Evolutionary conservation across 2,329 filamentous ascomycete species (phyloP).

Genomic region (Ophiostoma sp.): DNA sequence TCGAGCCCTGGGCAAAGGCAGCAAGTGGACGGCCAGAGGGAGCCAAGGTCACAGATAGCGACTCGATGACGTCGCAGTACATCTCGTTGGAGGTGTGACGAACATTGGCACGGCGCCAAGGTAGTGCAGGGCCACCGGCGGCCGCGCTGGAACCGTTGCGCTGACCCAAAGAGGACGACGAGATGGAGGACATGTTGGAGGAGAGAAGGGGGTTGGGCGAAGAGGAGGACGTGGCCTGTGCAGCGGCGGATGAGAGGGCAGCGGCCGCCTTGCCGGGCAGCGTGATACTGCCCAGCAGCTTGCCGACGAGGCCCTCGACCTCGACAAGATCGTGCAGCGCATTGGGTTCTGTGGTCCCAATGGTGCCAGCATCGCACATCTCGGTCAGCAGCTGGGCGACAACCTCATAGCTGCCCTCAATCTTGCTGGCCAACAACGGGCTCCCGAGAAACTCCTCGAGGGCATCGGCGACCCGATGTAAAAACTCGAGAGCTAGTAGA

Average conservation of each 20-base stretch:
- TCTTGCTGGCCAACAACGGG: slow-evolving; percentile 79
- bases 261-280: slow-evolving; percentile 62
- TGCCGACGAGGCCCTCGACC: slow-evolving; percentile 86
- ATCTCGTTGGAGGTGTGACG: slow-evolving; percentile 95
- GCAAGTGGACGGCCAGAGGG: slow-evolving; percentile 85
- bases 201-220: not conserved
- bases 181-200: slow-evolving; percentile 12
- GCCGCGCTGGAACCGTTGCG: slow-evolving; percentile 38
- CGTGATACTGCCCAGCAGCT: slow-evolving; percentile 82
- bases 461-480: slow-evolving; percentile 88
- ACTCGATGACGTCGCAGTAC: slow-evolving; percentile 94
- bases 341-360: slow-evolving; percentile 90
- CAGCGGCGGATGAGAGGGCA: slow-evolving; percentile 19
- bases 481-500: slow-evolving; percentile 86
- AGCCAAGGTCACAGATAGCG: slow-evolving; percentile 80
- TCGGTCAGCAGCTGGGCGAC: slow-evolving; percentile 89
- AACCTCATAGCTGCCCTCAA: slow-evolving; percentile 89
- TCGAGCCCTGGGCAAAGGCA: slow-evolving; percentile 85
- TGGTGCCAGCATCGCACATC: slow-evolving; percentile 92
- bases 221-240: slow-evolving; percentile 8
- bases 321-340: slow-evolving; percentile 88
- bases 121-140: slow-evolving; percentile 58
- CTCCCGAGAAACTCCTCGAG: slow-evolving; percentile 93
- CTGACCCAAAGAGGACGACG: slow-evolving; percentile 37
- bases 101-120: slow-evolving; percentile 90